Evolutionary conservation across 805 yeast species (phyloP).

Genomic region (Yueomyces sp.): DNA sequence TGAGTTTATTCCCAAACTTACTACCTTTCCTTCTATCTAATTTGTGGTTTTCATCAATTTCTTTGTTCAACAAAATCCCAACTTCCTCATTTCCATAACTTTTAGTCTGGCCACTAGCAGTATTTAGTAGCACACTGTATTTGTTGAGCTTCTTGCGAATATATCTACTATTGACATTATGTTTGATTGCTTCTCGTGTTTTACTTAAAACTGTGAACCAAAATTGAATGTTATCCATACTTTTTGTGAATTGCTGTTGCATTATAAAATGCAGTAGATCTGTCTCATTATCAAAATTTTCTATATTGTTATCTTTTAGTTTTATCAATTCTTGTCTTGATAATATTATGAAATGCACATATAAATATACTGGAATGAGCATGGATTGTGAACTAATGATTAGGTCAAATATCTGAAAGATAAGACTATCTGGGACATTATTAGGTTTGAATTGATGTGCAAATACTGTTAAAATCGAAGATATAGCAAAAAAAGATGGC

Average conservation of each 20-base stretch:
- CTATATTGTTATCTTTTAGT: constrained; percentile 10
- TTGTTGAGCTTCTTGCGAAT: constrained; percentile 9
- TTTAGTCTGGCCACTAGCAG: constrained; percentile 9
- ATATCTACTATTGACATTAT: background rate
- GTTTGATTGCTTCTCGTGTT: constrained; percentile 2
- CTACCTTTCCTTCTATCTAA: background rate
- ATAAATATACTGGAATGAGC: constrained; percentile 42
- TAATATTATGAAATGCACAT: constrained; percentile 38
- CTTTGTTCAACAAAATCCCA: constrained; percentile 6
- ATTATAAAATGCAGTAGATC: constrained; percentile 27
- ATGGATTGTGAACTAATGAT: constrained; percentile 46
- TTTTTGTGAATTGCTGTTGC: constrained; percentile 26
- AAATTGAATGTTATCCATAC: constrained; percentile 3
- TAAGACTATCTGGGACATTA: constrained; percentile 24
- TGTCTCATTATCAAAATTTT: constrained; percentile 21
- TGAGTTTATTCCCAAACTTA: too few relatives aligned
- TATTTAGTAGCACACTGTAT: constrained; percentile 19
- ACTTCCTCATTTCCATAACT: constrained; percentile 3
- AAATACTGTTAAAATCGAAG: constrained; percentile 65
- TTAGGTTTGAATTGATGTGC: constrained; percentile 47
- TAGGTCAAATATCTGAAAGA: constrained; percentile 57
- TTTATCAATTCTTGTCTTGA: constrained; percentile 32
- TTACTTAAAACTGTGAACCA: constrained; percentile 10
- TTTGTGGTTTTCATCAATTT: constrained; percentile 8
- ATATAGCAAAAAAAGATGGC: constrained; percentile 55